These are phyloP conservation scores for Ananas comosus DNA, from an alignment of 176 grass and related monocot genomes.

Conservation along the genomic window DNA sequence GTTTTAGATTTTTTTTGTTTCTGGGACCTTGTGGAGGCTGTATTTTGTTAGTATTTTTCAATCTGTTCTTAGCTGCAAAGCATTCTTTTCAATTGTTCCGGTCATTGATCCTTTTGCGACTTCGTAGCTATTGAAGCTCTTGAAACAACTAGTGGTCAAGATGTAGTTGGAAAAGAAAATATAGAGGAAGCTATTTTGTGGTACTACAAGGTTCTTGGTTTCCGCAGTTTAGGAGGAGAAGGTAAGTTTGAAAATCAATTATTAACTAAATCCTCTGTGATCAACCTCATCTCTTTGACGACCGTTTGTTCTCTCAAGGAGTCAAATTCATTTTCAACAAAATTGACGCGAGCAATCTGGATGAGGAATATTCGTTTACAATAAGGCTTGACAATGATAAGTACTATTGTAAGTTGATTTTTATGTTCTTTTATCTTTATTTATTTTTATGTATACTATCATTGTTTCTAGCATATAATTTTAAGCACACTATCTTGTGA, in stretches of 20 bases:
- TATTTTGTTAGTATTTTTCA: not conserved
- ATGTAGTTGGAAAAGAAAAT: constrained; percentile 29
- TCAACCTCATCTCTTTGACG: not conserved
- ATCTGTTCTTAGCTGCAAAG: not conserved
- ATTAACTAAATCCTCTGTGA: not conserved
- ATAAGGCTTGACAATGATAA: constrained; percentile 53
- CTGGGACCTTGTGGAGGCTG: not conserved
- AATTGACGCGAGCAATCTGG: constrained; percentile 43
- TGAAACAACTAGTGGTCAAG: constrained; percentile 41
- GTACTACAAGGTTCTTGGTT: constrained; percentile 76
- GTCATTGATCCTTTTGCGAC: constrained; percentile 21
- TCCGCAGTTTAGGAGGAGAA: constrained; percentile 59
- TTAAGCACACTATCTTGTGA: constrained; percentile 14
- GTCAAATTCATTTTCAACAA: constrained; percentile 82
- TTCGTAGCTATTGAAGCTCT: constrained; percentile 41
- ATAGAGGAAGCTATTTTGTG: constrained; percentile 50
- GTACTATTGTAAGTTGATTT: constrained; percentile 56
- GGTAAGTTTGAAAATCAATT: constrained; percentile 32
- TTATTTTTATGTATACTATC: constrained; percentile 3
- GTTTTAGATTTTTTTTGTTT: not conserved
- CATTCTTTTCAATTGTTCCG: not conserved
- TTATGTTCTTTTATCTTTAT: constrained; percentile 6
- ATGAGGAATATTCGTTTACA: constrained; percentile 61
- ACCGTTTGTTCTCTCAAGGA: constrained; percentile 30
- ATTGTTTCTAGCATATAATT: constrained; percentile 2